Percentiles rank a stretch among this genome's conserved stretches.
phyloP scores from a whole-genome alignment of 257 asterid species.

The Nicotiana undulata region DNA sequence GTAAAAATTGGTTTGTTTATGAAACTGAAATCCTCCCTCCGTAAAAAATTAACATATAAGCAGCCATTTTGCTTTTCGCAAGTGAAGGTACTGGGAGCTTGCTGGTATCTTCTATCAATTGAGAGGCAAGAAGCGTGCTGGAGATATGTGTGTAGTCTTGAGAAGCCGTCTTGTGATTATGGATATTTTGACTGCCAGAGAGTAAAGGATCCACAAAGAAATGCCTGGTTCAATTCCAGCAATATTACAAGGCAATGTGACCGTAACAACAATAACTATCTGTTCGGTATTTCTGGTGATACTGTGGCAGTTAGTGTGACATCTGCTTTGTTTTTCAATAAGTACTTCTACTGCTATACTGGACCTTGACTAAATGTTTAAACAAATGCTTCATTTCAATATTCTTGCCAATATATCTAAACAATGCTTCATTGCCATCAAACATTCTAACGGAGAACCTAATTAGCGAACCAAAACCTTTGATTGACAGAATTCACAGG shows the following conservation, averaged over 20 bases:
- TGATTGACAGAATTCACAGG: too few relatives aligned
- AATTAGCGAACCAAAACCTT: too few relatives aligned
- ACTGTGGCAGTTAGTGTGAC: constrained; percentile 57
- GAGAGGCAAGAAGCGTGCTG: constrained; percentile 96
- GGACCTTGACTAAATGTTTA: constrained; percentile 41
- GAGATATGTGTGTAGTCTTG: constrained; percentile 55
- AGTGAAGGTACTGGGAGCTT: constrained; percentile 72
- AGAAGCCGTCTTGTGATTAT: constrained; percentile 39
- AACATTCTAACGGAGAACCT: too few relatives aligned
- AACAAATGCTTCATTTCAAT: too few relatives aligned
- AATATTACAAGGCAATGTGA: constrained; percentile 51
- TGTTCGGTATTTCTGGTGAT: constrained; percentile 79
- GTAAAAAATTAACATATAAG: not conserved
- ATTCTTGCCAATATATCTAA: too few relatives aligned
- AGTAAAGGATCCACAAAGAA: constrained; percentile 33
- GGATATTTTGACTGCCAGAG: constrained; percentile 57
- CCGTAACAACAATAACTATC: constrained; percentile 36
- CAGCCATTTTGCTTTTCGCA: not conserved
- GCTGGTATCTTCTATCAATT: constrained; percentile 82
- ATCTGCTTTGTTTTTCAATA: constrained; percentile 57
- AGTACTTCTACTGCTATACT: constrained; percentile 93
- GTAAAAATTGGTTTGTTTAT: not conserved
- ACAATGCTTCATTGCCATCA: too few relatives aligned
- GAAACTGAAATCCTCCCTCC: not conserved
- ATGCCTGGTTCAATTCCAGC: constrained; percentile 55